phyloP scores from a whole-genome alignment of 345 rosid species.

The Noccaea caerulescens region DNA sequence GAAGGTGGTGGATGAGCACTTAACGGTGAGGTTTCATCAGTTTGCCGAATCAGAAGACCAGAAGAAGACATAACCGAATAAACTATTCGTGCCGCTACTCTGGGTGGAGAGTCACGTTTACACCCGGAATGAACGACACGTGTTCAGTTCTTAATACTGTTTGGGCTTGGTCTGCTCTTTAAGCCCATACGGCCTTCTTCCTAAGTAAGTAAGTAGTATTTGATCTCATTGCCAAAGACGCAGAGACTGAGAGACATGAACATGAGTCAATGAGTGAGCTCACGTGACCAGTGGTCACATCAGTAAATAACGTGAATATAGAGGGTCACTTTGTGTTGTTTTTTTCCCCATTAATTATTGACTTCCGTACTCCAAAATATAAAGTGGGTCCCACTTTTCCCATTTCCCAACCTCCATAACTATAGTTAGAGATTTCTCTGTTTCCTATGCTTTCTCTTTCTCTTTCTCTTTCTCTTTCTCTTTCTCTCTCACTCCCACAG shows the following conservation, averaged over 20 bases:
- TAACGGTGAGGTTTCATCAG: conserved; percentile 35
- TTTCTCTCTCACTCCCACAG: not conserved
- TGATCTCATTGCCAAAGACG: not conserved
- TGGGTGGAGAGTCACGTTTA: conserved; percentile 26
- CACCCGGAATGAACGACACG: conserved; percentile 24
- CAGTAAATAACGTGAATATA: conserved; percentile 35
- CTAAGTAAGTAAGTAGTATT: not conserved
- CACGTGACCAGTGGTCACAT: conserved; percentile 18
- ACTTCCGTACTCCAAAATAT: conserved; percentile 10
- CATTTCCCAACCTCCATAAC: conserved; percentile 29
- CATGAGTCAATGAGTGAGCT: conserved; percentile 18
- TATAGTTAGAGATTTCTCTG: conserved; percentile 39
- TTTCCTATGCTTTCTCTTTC: conserved; percentile 34
- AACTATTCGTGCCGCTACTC: conserved; percentile 36
- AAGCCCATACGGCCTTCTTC: conserved; percentile 22
- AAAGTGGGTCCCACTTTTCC: conserved; percentile 36
- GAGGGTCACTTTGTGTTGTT: conserved; percentile 28
- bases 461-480: conserved; percentile 21
- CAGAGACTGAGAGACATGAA: not conserved
- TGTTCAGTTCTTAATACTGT: not conserved
- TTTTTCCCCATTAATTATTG: conserved; percentile 23
- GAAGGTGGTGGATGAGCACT: conserved; percentile 38
- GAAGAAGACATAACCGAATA: not conserved
- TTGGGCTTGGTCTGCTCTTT: conserved; percentile 15
- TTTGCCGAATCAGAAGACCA: conserved; percentile 25